phyloP scores from a whole-genome alignment of 75 land plant species.

The Ceratopteris richardii region DNA sequence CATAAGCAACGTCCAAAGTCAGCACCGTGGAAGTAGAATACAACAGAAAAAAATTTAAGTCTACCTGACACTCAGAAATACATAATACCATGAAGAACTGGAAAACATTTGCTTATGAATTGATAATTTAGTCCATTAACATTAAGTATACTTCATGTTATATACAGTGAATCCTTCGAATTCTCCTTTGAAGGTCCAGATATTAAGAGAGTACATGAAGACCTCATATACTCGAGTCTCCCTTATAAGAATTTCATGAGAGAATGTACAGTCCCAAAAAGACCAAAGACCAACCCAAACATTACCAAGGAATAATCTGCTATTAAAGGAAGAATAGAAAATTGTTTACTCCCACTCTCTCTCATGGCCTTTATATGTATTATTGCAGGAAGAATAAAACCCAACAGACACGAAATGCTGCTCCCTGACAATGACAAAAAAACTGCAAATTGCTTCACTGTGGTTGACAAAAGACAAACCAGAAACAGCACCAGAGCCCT shows the following conservation, averaged over 20 bases:
- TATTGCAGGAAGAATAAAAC: conserved; percentile 32
- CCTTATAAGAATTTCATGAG: not conserved
- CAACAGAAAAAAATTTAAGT: no score
- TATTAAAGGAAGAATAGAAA: not conserved
- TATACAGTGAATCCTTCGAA: no score
- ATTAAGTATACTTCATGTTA: no score
- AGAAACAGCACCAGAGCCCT: conserved; percentile 14
- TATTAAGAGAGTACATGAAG: no score
- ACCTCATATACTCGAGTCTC: no score
- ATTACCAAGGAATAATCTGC: conserved; percentile 19
- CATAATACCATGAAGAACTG: no score
- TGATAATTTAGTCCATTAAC: no score
- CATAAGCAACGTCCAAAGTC: no score
- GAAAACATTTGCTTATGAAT: no score
- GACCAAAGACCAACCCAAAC: conserved; percentile 28
- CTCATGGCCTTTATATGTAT: conserved; percentile 23
- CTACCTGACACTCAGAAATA: no score
- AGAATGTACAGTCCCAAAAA: conserved; percentile 12
- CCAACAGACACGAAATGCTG: conserved; percentile 37
- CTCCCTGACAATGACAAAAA: conserved; percentile 41
- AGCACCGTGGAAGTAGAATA: no score
- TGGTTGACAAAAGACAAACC: conserved; percentile 27
- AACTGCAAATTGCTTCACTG: conserved; percentile 31
- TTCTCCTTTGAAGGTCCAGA: no score
- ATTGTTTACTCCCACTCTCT: not conserved